Evolutionary conservation across 164 flowering plant species (phyloP).

Genomic region (Cinnamomum micranthum): DNA sequence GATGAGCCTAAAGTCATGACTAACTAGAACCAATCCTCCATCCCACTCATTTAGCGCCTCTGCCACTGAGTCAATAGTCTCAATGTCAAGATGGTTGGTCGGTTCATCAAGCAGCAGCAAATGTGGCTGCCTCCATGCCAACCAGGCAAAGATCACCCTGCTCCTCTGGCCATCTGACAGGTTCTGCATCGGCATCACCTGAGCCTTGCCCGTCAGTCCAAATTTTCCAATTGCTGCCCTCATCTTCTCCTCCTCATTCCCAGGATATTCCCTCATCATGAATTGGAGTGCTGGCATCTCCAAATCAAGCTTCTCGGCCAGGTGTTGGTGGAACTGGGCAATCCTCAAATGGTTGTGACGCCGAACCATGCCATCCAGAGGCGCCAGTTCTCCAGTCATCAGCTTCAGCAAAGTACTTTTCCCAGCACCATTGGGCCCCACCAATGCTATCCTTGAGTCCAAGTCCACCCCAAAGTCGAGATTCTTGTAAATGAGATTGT

Average conservation of each 20-base stretch:
- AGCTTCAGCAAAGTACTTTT: constrained; percentile 94
- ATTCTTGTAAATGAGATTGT: constrained; percentile 80
- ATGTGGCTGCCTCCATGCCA: constrained; percentile 81
- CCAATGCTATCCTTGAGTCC: constrained; percentile 88
- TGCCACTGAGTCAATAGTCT: constrained; percentile 85
- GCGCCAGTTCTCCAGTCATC: constrained; percentile 90
- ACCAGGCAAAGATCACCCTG: constrained; percentile 90
- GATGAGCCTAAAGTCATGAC: constrained; percentile 92
- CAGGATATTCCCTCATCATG: constrained; percentile 87
- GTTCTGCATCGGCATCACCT: constrained; percentile 92
- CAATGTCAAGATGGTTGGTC: constrained; percentile 88
- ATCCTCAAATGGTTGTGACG: constrained; percentile 92
- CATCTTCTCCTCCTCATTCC: constrained; percentile 95
- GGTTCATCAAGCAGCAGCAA: constrained; percentile 83
- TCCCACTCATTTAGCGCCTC: constrained; percentile 97
- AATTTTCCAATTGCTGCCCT: constrained; percentile 85
- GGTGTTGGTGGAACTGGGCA: constrained; percentile 93
- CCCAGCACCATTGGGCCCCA: constrained; percentile 98
- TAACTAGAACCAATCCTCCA: constrained; percentile 91
- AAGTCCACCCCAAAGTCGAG: constrained; percentile 93
- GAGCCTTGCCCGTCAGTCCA: constrained; percentile 88
- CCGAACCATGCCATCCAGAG: constrained; percentile 91
- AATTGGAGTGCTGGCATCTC: constrained; percentile 77
- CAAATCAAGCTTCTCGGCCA: constrained; percentile 85
- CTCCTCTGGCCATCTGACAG: constrained; percentile 93